A percentile compares a stretch with the other conserved stretches of the same genome.
These are phyloP conservation scores for Fusarium miscanthi DNA, from an alignment of 2,329 filamentous ascomycete genomes.

Conservation along the genomic window DNA sequence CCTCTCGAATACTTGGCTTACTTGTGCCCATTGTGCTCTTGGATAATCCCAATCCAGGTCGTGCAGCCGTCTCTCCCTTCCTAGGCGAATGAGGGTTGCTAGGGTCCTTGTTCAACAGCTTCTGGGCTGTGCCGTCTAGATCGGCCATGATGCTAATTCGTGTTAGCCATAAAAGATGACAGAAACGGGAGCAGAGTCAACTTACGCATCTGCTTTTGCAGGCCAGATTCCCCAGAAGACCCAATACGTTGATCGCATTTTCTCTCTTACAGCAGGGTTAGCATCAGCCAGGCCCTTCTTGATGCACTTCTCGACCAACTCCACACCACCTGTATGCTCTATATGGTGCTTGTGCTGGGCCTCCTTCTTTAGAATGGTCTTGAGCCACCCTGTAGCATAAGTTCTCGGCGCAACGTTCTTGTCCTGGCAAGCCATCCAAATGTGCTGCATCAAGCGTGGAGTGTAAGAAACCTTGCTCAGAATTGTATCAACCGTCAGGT, in stretches of 20 bases:
- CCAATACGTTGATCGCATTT: slow-evolving; percentile 89
- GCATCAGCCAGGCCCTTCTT: slow-evolving; percentile 89
- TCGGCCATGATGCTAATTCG: slow-evolving; percentile 75
- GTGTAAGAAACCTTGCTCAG: slow-evolving; percentile 84
- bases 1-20: slow-evolving; percentile 79
- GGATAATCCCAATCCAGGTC: slow-evolving; percentile 70
- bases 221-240: slow-evolving; percentile 82
- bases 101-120: slow-evolving; percentile 83
- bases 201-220: slow-evolving; percentile 77
- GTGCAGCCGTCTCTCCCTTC: slow-evolving; percentile 59
- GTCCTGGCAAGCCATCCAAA: slow-evolving; percentile 85
- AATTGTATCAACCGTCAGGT: slow-evolving; percentile 82
- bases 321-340: slow-evolving; percentile 85
- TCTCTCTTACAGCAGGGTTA: slow-evolving; percentile 90
- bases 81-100: slow-evolving; percentile 80
- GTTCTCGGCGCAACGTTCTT: slow-evolving; percentile 91
- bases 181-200: neutral
- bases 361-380: slow-evolving; percentile 82
- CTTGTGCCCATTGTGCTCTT: slow-evolving; percentile 69
- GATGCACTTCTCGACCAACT: slow-evolving; percentile 86
- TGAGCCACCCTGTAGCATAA: slow-evolving; percentile 85
- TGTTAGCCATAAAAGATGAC: slow-evolving; percentile 36
- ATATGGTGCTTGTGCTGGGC: slow-evolving; percentile 81
- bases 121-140: slow-evolving; percentile 82
- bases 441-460: slow-evolving; percentile 83